Percentiles rank a stretch among this genome's conserved stretches.
phyloP scores from a whole-genome alignment of 179 eudicot species.

The Silene coronaria region DNA sequence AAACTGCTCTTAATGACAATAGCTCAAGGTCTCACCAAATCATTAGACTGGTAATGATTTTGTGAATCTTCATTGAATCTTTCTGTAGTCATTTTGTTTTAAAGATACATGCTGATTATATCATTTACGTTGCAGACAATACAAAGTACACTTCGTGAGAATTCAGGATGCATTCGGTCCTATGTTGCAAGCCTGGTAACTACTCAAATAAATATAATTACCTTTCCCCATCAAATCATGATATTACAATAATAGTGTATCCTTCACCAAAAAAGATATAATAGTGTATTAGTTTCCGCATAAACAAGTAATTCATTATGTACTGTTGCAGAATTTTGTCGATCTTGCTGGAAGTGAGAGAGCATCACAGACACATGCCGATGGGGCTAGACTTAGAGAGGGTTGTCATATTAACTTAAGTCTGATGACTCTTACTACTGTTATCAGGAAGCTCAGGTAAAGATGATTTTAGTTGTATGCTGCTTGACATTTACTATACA shows the following conservation, averaged over 20 bases:
- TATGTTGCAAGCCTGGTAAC: constrained; percentile 90
- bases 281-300: neutral
- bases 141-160: constrained; percentile 90
- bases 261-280: neutral
- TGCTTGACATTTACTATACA: neutral
- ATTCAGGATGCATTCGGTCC: constrained; percentile 70
- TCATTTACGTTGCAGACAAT: constrained; percentile 58
- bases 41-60: constrained; percentile 67
- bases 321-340: constrained; percentile 67
- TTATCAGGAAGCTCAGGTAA: constrained; percentile 92
- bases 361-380: constrained; percentile 88
- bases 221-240: neutral
- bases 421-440: constrained; percentile 91
- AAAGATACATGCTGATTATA: neutral
- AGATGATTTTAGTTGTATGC: neutral
- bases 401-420: constrained; percentile 95
- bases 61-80: neutral
- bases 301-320: neutral
- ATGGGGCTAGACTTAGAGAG: constrained; percentile 90
- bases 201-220: neutral
- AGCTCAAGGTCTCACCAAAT: constrained; percentile 98
- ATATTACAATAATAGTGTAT: no score
- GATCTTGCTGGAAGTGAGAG: constrained; percentile 98
- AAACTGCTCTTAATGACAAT: constrained; percentile 84
- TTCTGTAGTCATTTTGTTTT: neutral